Base-by-base conservation (phyloP, 345 rosid species). In the Litchi chinensis region DNA sequence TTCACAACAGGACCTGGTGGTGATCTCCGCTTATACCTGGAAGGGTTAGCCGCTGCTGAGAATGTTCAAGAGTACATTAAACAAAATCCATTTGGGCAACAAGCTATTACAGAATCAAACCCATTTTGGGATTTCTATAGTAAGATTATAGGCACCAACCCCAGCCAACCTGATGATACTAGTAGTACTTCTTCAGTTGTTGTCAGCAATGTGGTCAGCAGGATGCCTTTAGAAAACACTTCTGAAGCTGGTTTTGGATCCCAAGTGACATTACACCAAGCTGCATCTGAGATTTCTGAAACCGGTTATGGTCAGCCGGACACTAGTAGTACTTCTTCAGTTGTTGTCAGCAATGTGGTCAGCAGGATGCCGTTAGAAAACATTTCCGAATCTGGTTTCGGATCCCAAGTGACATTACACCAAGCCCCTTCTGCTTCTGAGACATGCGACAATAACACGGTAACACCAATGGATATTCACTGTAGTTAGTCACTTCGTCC, bases 81-180 rank as follows among this genome's bases (percentile, higher is more conserved):
- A 21, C 82, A 88, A 79, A 89, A 96, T 84, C 97, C 97, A 65
- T 89, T 89, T 72, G 99, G 99, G 70, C 95, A 96, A 83, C 74
- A 78, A 52, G 85, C 93, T 8, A 91, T 95, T 52, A 88, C 95
- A 10, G 83, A 87, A 82, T 72, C 89, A 40, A 78, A 85, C 41
- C 79, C 89, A 16, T 83, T 84, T 21, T 93, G 97, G 96, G 79
- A 76, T 46, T 92, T 82, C 77, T 92, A 93, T 75, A 70, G 83
- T 3, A 87, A 81, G 81, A 78, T 91, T 77, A 15, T 89, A 24
- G 48, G 1, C 37, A 60, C 81, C 52, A 39, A 13, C 7, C 50
- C 26, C 5, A 18, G 19, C 28, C 66, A 11, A 5, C 18, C 54
- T 39, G 21, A 22, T 22, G 15, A 54, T 40, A 22, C 40, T 1